Base-by-base conservation (phyloP, 306 rosid species). In the Luffa aegyptiaca region DNA sequence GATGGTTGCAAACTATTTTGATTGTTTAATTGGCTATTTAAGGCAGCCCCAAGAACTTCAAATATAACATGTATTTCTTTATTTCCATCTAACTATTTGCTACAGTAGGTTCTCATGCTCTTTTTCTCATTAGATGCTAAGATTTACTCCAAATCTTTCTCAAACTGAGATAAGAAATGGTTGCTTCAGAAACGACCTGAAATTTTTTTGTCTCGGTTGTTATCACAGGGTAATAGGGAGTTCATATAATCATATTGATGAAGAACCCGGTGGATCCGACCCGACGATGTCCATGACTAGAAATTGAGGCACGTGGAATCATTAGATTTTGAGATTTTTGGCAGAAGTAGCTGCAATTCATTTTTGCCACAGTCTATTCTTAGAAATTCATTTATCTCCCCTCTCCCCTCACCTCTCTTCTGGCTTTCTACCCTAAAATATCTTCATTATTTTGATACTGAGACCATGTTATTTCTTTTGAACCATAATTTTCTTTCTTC, bases 371-470 rank as follows among this genome's bases (percentile, higher is more conserved):
- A 41, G 41, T 42, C n/a, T 42, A 77, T 77, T 77, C 57, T 59
- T 57, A 61, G 71, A 75, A 75, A 61, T 77, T 59, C 71, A 41
- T 77, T 77, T 77, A 61, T 42, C 51, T 37, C 69, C 48, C 52
- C 68, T n/a, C 53, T n/a, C 51, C 53, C 52, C 62, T 53, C 65
- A 36, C 75, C 55, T 46, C 76, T 26, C 76, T 39, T 76, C 41
- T 76, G 11, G 12, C 37, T 56, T 76, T 76, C 20, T 39, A 39
- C 68, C 39, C 18, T 42, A 3, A 59, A 58, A 57, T 61, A 41
- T 77, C 80, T 77, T 77, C 71, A 77, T 59, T 77, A 77, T 77
- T 59, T 77, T 77, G 53, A 44, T 77, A 59, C 71, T 57, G 71
- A 77, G 64, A 59, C 80, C 80, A 3, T 77, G 55, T 41, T 75